phyloP scores from a whole-genome alignment of 2,329 filamentous ascomycete genomes.

The Chaetomiaceae sp. region DNA sequence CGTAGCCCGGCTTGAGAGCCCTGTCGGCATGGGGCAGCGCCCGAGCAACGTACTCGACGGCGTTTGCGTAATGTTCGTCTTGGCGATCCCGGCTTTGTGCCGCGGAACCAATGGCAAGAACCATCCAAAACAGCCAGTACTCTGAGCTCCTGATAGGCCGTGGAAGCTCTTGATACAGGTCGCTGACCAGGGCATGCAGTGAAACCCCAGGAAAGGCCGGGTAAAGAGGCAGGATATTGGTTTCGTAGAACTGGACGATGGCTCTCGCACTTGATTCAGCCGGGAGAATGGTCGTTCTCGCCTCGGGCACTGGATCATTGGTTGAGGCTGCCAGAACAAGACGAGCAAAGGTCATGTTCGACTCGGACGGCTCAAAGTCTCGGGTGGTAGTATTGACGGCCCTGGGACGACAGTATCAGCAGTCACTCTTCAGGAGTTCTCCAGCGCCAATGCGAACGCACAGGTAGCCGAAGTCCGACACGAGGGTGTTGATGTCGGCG shows the following conservation, averaged over 20 bases:
- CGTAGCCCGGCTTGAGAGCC: conserved; percentile 78
- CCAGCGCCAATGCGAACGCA: conserved; percentile 37
- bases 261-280: conserved; percentile 60
- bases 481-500: conserved; percentile 81
- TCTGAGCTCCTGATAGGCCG: conserved; percentile 62
- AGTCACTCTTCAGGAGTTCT: background rate
- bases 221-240: conserved; percentile 71
- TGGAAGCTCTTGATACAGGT: conserved; percentile 67
- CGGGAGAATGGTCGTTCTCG: conserved; percentile 58
- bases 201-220: conserved; percentile 77
- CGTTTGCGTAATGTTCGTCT: conserved; percentile 54
- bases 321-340: conserved; percentile 78
- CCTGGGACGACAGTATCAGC: conserved; percentile 33
- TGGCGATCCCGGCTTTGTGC: conserved; percentile 65
- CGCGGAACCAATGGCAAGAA: conserved; percentile 74
- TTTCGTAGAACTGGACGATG: conserved; percentile 77
- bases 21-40: conserved; percentile 74
- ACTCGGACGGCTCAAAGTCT: conserved; percentile 84
- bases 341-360: conserved; percentile 86
- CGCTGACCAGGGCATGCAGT: conserved; percentile 72
- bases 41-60: conserved; percentile 49
- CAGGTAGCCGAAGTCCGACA: conserved; percentile 91
- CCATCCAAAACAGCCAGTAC: conserved; percentile 82
- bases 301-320: conserved; percentile 63
- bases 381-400: conserved; percentile 90